Conservation (phyloP, 495 filamentous ascomycete species). For the Entonaema liquescens region DNA sequence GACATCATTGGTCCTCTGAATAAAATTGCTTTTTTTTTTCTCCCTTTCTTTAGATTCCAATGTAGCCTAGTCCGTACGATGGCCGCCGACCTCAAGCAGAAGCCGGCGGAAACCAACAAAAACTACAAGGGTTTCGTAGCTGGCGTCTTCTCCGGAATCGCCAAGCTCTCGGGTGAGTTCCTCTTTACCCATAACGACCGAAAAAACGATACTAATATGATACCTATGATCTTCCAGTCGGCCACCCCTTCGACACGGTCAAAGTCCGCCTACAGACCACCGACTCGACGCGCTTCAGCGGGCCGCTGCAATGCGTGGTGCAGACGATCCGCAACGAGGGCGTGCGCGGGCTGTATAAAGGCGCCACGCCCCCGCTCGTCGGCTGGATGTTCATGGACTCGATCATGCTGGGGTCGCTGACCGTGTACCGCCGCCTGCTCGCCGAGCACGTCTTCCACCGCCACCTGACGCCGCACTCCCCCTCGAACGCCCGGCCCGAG, state of each 20-base stretch:
- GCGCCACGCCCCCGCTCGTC: conserved; percentile 86
- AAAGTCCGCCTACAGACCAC: conserved; percentile 97
- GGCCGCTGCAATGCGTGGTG: conserved; percentile 85
- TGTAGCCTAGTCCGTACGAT: conserved; percentile 26
- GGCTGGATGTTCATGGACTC: conserved; percentile 99
- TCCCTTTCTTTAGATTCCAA: conserved; percentile 3
- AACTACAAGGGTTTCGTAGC: conserved; percentile 94
- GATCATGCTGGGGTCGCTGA: conserved; percentile 91
- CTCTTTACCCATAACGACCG: neutral
- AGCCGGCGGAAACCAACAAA: conserved; percentile 39
- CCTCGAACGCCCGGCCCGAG: conserved; percentile 22
- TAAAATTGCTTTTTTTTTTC: neutral
- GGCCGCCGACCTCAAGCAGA: conserved; percentile 44
- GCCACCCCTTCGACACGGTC: conserved; percentile 86
- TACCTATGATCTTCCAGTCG: conserved; percentile 48
- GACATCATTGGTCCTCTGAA: neutral
- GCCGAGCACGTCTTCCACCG: conserved; percentile 74
- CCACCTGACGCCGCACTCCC: conserved; percentile 57
- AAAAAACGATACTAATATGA: neutral
- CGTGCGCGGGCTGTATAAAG: conserved; percentile 83
- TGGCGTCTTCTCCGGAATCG: conserved; percentile 90
- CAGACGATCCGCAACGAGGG: conserved; percentile 85
- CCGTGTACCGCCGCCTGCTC: conserved; percentile 83
- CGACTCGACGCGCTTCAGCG: conserved; percentile 75
- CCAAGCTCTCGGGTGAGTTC: conserved; percentile 83